Percentiles rank a stretch among this genome's conserved stretches.
These are phyloP conservation scores for Cercospora sp. DNA, from an alignment of 2,329 filamentous ascomycete genomes.

Conservation along the genomic window DNA sequence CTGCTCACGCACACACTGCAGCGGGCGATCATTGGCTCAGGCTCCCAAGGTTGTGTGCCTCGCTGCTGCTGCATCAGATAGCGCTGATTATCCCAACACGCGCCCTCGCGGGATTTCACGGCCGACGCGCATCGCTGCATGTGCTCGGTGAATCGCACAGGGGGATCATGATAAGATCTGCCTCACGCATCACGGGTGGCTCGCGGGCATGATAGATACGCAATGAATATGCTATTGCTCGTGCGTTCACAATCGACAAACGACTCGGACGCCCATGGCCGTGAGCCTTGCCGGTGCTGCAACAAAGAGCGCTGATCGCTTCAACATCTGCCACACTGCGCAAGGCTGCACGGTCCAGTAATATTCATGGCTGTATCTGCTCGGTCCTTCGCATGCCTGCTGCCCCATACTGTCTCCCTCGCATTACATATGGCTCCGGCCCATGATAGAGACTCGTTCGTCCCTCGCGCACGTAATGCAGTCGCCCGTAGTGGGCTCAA, in stretches of 20 bases:
- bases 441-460: background rate
- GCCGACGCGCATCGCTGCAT: background rate
- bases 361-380: background rate
- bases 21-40: background rate
- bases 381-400: background rate
- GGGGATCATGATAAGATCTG: background rate
- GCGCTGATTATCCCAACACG: background rate
- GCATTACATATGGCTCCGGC: no score
- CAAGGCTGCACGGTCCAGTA: no score
- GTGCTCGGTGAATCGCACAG: background rate
- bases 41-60: background rate
- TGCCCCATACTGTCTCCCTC: background rate
- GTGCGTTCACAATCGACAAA: background rate
- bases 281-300: background rate
- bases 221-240: background rate
- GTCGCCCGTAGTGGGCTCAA: background rate
- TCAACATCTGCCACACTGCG: no score
- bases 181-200: background rate
- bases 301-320: background rate
- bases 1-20: background rate
- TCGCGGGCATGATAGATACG: background rate
- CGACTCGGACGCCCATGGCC: background rate
- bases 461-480: background rate
- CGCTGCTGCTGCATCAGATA: background rate
- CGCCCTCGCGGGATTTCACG: background rate